Evolutionary conservation across 1,284 basidiomycete species (phyloP), one percentile per base, ranked within the genome.

Genomic region (Pseudozyma tsukubaensis): DNA sequence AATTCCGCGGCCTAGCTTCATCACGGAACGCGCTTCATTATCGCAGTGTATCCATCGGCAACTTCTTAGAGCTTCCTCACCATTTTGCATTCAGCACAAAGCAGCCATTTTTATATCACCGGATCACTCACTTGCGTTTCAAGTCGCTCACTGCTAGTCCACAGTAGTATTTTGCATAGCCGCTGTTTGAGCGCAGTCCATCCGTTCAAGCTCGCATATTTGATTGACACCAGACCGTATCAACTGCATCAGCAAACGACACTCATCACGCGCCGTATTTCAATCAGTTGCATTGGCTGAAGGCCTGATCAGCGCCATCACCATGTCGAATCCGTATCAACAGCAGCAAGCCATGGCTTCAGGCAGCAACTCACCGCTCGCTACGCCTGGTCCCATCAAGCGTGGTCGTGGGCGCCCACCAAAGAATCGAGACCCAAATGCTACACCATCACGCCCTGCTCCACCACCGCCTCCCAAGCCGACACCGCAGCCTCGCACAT

Each of bases 321-420:
- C 5, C 59, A 72, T 72, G 70, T 72, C 70, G 14, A 68, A 68
- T 61, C 51, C 61, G 16, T 73, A 73, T n/a, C 71, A 59, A 50
- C 68, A 64, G 54, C 67, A 64, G 50, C 68, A 71, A 45, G 59
- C 65, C 9, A 59, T 68, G 60, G 71, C 71, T 16, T 73, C 71
- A 7, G 65, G 71, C 49, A 73, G 71, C 65, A 65, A 73, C 29
- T 68, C 71, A 29, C 71, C 72, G 8, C 54, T 75, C 9, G 59
- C 60, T 4, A 64, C 65, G 3, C 65, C 66, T 4, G 8, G 56
- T 10, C 73, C 73, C 35, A 68, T 65, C 58, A 72, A 64, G 47
- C 63, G 73, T 8, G 73, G 73, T 8, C 59, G 68, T n/a, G 73
- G 73, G 1, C 56, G 73, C 36, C 73, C 73, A 32, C 73, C 73